These are phyloP conservation scores for Pythium guiyangense DNA, from an alignment of 352 stramenopile species.

Conservation along the genomic window DNA sequence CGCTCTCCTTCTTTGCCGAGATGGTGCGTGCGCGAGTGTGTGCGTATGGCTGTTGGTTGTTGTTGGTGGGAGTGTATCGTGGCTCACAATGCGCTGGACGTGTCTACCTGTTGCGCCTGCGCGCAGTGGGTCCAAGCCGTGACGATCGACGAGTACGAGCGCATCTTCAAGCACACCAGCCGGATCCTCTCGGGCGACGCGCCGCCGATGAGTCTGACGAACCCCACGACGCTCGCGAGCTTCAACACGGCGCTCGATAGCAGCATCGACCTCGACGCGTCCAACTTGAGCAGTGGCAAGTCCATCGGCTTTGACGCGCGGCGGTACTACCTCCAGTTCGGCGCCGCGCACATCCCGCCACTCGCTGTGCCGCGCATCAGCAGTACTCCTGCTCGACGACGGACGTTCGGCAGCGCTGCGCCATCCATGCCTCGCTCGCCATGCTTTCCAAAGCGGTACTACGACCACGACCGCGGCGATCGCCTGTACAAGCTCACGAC, in stretches of 20 bases:
- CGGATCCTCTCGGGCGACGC: conserved; percentile 17
- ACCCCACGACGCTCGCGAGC: too few relatives aligned
- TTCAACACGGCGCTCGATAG: too few relatives aligned
- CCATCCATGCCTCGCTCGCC: neutral
- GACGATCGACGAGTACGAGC: conserved; percentile 27
- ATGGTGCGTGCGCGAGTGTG: conserved; percentile 28
- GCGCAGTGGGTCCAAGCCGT: conserved; percentile 35
- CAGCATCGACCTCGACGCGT: too few relatives aligned
- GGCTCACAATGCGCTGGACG: neutral
- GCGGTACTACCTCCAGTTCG: too few relatives aligned
- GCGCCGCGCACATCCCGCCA: conserved; percentile 1
- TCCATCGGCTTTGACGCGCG: too few relatives aligned
- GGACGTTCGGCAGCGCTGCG: neutral
- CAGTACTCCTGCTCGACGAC: neutral
- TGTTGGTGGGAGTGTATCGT: neutral
- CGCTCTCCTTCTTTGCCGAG: conserved; percentile 53
- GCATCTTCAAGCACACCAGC: conserved; percentile 30
- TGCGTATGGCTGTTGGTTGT: neutral
- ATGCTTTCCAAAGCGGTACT: conserved; percentile 4
- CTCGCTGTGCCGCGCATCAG: neutral
- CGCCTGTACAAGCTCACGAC: conserved; percentile 5
- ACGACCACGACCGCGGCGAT: conserved; percentile 8
- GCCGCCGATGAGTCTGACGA: too few relatives aligned
- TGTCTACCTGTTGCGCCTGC: neutral
- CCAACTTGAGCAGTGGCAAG: too few relatives aligned